Conservation (phyloP, 2,329 filamentous ascomycete genomes). For the Rugonectria rugulosa region DNA sequence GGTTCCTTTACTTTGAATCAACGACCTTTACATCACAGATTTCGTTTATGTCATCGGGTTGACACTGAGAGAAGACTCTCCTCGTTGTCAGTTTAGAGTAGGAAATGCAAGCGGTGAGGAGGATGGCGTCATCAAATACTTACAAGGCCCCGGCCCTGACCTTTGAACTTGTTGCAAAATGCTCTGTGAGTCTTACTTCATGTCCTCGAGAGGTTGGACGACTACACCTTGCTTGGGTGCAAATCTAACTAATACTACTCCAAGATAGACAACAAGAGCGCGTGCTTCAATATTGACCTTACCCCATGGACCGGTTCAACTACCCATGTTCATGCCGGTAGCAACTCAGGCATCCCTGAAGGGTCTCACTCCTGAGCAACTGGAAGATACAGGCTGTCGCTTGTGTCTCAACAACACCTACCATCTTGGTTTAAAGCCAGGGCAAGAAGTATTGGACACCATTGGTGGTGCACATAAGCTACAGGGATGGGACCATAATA, state of each 20-base stretch:
- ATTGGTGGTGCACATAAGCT: conserved; percentile 93
- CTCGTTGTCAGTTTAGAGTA: conserved; percentile 14
- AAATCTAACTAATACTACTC: conserved; percentile 27
- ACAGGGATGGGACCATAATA: conserved; percentile 94
- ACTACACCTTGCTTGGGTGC: not conserved
- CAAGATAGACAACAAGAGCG: conserved; percentile 84
- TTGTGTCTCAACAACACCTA: conserved; percentile 98
- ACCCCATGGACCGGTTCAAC: conserved; percentile 87
- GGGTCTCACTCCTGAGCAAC: conserved; percentile 88
- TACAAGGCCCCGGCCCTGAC: conserved; percentile 72
- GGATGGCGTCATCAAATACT: conserved; percentile 58
- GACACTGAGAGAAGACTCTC: conserved; percentile 13
- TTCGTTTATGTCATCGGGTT: conserved; percentile 13
- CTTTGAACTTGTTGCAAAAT: conserved; percentile 79
- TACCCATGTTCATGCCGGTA: conserved; percentile 98
- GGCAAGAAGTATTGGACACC: conserved; percentile 84
- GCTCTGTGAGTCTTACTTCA: conserved; percentile 69
- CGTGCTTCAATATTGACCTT: conserved; percentile 87
- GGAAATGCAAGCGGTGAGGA: conserved; percentile 46
- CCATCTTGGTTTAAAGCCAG: conserved; percentile 92
- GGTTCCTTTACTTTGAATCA: conserved; percentile 16
- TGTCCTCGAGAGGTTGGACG: conserved; percentile 21
- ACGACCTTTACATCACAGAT: conserved; percentile 18
- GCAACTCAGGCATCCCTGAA: conserved; percentile 97
- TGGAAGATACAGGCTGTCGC: conserved; percentile 87